phyloP scores from a whole-genome alignment of 2,329 filamentous ascomycete species.

The Dactylellina drechsleri region DNA sequence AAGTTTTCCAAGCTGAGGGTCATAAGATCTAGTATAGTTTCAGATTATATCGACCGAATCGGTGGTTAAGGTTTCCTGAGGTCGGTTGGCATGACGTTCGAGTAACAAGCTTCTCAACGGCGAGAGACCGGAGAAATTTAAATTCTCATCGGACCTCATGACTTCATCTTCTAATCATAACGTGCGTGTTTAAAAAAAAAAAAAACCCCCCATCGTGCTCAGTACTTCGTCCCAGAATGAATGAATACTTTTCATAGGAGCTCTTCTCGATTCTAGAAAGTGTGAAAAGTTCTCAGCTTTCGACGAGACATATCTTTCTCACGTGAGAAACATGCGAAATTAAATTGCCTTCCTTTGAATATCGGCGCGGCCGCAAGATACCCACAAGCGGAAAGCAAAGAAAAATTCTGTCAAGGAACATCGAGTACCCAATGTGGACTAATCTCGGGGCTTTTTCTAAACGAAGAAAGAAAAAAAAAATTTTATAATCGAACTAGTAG shows the following conservation, averaged over 20 bases:
- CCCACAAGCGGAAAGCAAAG: neutral
- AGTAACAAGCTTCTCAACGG: slow-evolving; percentile 9
- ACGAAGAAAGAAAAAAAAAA: neutral
- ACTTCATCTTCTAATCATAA: slow-evolving; percentile 29
- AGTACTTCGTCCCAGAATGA: neutral
- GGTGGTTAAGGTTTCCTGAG: slow-evolving; percentile 3
- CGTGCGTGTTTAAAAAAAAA: neutral
- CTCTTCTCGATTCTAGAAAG: slow-evolving; percentile 2
- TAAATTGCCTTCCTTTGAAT: slow-evolving; percentile 5
- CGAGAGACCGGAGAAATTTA: slow-evolving; percentile 19
- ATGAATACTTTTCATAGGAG: neutral
- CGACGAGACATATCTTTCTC: neutral
- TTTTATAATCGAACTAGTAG: neutral
- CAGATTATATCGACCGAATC: slow-evolving; percentile 15
- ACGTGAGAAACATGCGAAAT: slow-evolving; percentile 15
- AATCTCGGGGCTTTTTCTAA: slow-evolving; percentile 7
- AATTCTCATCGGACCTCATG: slow-evolving; percentile 17
- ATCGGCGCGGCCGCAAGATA: neutral
- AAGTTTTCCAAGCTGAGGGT: slow-evolving; percentile 1
- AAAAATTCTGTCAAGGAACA: neutral
- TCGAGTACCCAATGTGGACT: slow-evolving; percentile 2
- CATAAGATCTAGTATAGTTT: slow-evolving; percentile 32
- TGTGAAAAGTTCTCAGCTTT: neutral
- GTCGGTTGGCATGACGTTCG: neutral
- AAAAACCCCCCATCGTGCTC: neutral